phyloP scores from a whole-genome alignment of 352 stramenopile species.

The Globisporangium apiculatum region DNA sequence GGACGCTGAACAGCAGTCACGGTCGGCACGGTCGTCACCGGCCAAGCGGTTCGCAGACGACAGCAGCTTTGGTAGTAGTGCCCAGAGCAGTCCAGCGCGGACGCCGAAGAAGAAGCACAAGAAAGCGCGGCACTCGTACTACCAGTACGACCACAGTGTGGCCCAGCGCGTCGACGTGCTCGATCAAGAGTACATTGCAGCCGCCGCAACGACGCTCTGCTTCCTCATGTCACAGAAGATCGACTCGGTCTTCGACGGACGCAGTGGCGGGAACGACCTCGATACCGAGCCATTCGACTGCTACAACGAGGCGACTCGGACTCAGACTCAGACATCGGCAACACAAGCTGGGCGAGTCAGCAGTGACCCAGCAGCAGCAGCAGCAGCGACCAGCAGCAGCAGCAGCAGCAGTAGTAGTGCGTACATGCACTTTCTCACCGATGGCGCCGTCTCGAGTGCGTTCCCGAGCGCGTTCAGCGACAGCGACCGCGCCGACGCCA shows the following conservation, averaged over 20 bases:
- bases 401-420: constrained; percentile 15
- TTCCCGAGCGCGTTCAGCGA: constrained; percentile 13
- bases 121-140: constrained; percentile 26
- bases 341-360: too few species aligned
- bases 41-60: constrained; percentile 6
- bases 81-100: neutral
- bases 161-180: constrained; percentile 32
- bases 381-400: neutral
- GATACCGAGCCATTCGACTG: constrained; percentile 72
- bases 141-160: neutral
- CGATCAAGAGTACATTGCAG: constrained; percentile 76
- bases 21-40: constrained; percentile 31
- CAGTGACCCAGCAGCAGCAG: neutral
- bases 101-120: constrained; percentile 44
- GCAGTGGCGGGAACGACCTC: constrained; percentile 18
- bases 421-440: constrained; percentile 76
- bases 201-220: constrained; percentile 68
- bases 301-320: constrained; percentile 22
- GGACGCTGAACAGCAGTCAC: constrained; percentile 14
- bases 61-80: constrained; percentile 1
- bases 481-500: constrained; percentile 20
- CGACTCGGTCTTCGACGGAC: constrained; percentile 64
- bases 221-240: constrained; percentile 85
- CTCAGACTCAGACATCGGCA: too few species aligned
- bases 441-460: constrained; percentile 17